Evolutionary conservation across 2,329 filamentous ascomycete genomes (phyloP).

Genomic region (Verticillium tricorpus): DNA sequence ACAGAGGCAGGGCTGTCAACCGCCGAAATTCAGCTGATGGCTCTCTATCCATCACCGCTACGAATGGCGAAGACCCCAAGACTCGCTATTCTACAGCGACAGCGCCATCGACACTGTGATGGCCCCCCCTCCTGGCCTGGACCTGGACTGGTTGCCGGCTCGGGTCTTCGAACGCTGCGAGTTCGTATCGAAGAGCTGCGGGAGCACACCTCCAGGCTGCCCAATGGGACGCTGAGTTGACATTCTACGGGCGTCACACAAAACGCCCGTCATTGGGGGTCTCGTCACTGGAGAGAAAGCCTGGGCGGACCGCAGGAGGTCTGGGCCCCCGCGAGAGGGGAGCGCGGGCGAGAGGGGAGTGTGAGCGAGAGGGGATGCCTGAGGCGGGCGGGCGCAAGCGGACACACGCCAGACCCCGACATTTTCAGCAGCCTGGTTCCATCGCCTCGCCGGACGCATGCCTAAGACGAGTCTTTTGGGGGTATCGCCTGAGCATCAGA

Average conservation of each 20-base stretch:
- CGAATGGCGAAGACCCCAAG: neutral
- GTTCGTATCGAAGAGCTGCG: neutral
- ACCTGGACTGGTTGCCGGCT: neutral
- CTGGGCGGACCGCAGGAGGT: neutral
- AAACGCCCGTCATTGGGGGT: neutral
- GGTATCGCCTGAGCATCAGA: constrained; percentile 11
- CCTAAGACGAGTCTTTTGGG: constrained; percentile 3
- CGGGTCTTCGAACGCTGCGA: neutral
- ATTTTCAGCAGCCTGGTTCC: neutral
- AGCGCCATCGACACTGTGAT: neutral
- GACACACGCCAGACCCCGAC: neutral
- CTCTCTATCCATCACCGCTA: too few relatives aligned
- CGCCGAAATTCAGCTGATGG: too few relatives aligned
- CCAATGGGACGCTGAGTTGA: neutral
- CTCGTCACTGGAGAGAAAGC: neutral
- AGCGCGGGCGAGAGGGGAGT: neutral
- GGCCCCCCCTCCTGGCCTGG: neutral
- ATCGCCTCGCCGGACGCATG: neutral
- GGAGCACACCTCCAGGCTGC: neutral
- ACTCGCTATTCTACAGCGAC: neutral
- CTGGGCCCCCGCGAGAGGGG: neutral
- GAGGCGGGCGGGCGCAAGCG: neutral
- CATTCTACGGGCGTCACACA: neutral
- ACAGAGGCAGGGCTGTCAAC: too few relatives aligned
- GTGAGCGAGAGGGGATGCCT: neutral